Evolutionary conservation across 371 early-diverging fungal species (phyloP), one percentile per base, ranked within the genome.

Genomic region (Mortierella sp.): DNA sequence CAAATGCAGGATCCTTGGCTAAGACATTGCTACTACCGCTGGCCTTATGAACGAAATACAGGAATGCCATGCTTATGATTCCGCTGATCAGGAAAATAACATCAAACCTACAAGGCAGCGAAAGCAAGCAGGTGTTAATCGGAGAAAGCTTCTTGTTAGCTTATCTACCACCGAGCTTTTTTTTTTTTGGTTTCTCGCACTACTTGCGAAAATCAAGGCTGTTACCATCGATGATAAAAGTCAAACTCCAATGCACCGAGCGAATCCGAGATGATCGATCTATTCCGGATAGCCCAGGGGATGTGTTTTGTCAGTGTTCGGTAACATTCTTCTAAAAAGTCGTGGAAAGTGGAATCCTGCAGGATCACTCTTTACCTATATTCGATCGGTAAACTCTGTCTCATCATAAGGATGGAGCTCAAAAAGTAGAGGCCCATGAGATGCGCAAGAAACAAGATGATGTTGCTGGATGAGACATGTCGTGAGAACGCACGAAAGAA

Each of bases 371-470:
- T 42, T 9, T 49, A 64, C 87, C 93, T 83, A 73, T 95, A 93
- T 66, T 94, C 89, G 5, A 83, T 80, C 3, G 98, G 97, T 58
- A 98, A 55, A 51, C 84, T 94, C 81, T 90, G 86, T 49, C 97
- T 90, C 89, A 98, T 90, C 91, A 97, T 92, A 42, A 98, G 80
- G 7, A 97, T 91, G 0, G 94, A 90, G 30, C 92, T 90, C 23
- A 96, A 79, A 78, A 95, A 95, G 79, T 98, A 98, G 81, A 95
- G 91, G 27, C 95, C 96, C 93, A 97, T 93, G 43, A 94, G 86
- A 56, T 95, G 92, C 0, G 97, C 91, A 39, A 94, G 81, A 53
- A 95, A 87, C 34, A 95, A 70, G 2, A 95, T 85, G 17, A 93
- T 80, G 69, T 86, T 92, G 52, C 84, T 87, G 23, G 87, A 86